Base-by-base conservation (phyloP, 306 rosid genomes). In the Acacia acuminata region DNA sequence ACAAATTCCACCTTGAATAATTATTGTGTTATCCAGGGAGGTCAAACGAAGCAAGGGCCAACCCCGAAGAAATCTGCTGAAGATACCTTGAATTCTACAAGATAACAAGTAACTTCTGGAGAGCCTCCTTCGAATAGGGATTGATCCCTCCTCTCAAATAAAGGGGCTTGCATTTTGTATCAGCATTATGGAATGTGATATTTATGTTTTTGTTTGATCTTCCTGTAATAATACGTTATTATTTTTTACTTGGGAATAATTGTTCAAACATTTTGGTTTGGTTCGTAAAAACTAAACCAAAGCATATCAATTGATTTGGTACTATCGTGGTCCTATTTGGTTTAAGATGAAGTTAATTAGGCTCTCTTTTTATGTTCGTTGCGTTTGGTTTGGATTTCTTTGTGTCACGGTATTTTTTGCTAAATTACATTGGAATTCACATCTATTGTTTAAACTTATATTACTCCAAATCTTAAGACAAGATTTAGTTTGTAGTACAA, bases 1-100 rank as follows among this genome's bases (percentile, higher is more conserved):
- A 60, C 2, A 63, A 32, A 7, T 43, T 67, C 45, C 58, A 45
- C 48, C 76, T 9, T 24, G 4, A 74, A 78, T 38, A 82, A 71
- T 80, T 77, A 12, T 43, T 36, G 34, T 83, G 48, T 87, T 64
- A 63, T 73, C 20, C 80, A 89, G 92, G 94, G 87, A 55, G 92
- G 89, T 87, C 98, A 95, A 84, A 79, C 78, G 71, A 92, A 90
- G 90, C 85, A 85, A 71, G 89, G 82, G 10, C 79, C 50, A 76
- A 83, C 90, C 64, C 84, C 80, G 12, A 93, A 85, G 93, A 88
- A 87, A 71, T 79, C 91, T 50, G 24, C 78, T 0, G 91, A 85
- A 71, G 89, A 85, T 73, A 85, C 77, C 65, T 64, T 16, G 77
- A 80, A 82, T 73, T 44, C 84, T n/a, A 19, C 84, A 68, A 81